Conservation (phyloP, 2,329 filamentous ascomycete genomes). For the Xylaria arbuscula region DNA sequence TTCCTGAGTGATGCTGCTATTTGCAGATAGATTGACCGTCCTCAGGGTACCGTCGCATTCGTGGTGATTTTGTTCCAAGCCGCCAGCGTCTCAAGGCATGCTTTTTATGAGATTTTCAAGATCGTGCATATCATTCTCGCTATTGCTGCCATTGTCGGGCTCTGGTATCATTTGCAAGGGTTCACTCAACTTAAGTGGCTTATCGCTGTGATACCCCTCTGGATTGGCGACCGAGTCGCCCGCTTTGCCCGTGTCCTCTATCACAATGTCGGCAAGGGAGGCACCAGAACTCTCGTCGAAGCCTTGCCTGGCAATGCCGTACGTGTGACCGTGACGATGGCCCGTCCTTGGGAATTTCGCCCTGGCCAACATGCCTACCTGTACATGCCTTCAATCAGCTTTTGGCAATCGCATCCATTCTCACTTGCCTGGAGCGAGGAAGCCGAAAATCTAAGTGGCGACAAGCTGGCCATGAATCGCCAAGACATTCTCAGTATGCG, state of each 20-base stretch:
- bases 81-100: conserved; percentile 76
- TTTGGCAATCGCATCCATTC: conserved; percentile 83
- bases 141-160: conserved; percentile 66
- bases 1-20: background rate
- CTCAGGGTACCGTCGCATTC: conserved; percentile 68
- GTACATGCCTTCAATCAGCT: conserved; percentile 77
- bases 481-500: conserved; percentile 68
- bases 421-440: conserved; percentile 83
- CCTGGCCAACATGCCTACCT: conserved; percentile 84
- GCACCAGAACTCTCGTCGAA: conserved; percentile 76
- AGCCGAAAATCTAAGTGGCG: conserved; percentile 60
- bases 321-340: conserved; percentile 78
- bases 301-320: conserved; percentile 80
- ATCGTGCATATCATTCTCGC: conserved; percentile 75
- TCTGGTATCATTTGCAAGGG: conserved; percentile 73
- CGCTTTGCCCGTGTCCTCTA: conserved; percentile 71
- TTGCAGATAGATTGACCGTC: conserved; percentile 30
- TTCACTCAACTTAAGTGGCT: conserved; percentile 69
- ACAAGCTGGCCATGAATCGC: conserved; percentile 69
- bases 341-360: conserved; percentile 79
- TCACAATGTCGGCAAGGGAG: conserved; percentile 73
- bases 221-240: conserved; percentile 71
- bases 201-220: conserved; percentile 72
- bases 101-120: conserved; percentile 84
- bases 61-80: conserved; percentile 74